Conservation (phyloP, 169 alveolate species). For the Eimeria brunetti region DNA sequence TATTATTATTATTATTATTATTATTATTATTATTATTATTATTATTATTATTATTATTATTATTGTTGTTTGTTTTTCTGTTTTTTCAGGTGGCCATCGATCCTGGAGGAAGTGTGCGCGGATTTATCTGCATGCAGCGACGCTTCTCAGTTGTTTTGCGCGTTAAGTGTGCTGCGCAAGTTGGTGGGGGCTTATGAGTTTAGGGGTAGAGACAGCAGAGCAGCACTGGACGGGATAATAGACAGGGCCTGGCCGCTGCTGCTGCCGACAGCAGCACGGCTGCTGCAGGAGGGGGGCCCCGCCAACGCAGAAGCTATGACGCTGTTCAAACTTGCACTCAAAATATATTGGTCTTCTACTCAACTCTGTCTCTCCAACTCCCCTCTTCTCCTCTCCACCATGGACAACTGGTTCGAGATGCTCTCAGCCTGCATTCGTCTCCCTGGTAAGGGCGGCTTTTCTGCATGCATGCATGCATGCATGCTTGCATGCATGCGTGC, state of each 20-base stretch:
- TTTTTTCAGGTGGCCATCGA: conserved; percentile 25
- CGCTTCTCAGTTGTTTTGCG: conserved; percentile 9
- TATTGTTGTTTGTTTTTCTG: no score
- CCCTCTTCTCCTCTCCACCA: conserved; percentile 56
- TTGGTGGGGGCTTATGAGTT: conserved; percentile 32
- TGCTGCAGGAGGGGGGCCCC: conserved; percentile 35
- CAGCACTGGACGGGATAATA: conserved; percentile 33
- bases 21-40: no score
- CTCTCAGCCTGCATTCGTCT: conserved; percentile 2
- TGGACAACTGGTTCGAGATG: conserved; percentile 73
- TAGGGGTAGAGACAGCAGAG: conserved; percentile 31
- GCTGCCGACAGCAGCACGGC: conserved; percentile 72
- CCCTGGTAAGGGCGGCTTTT: no score
- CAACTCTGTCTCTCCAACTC: conserved; percentile 48
- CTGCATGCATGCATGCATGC: background rate
- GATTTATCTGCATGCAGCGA: conserved; percentile 13
- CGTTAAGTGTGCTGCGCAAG: conserved; percentile 43
- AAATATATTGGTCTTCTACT: conserved; percentile 50
- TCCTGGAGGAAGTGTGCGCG: conserved; percentile 41
- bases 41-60: no score
- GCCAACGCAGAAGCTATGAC: conserved; percentile 54
- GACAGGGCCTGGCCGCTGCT: conserved; percentile 44
- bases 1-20: no score
- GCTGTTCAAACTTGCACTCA: conserved; percentile 21
- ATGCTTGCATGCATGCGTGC: conserved; percentile 1